A percentile compares a stretch with the other conserved stretches of the same genome.
Conservation (phyloP, 1,284 basidiomycete species). For the Pulveroboletus sp. region DNA sequence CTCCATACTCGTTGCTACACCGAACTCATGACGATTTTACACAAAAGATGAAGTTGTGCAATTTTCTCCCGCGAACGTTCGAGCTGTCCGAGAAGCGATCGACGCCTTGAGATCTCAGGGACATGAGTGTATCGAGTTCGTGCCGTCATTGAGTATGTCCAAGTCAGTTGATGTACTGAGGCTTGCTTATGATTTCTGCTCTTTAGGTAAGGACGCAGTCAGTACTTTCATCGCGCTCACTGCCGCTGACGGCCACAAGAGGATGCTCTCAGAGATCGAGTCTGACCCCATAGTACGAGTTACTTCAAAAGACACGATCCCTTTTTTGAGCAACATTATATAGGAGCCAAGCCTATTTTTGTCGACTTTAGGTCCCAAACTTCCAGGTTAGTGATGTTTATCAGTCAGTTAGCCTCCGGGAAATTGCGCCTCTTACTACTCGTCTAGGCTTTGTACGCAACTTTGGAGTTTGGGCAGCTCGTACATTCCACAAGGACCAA, state of each 20-base stretch:
- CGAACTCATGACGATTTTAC: background rate
- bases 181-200: background rate
- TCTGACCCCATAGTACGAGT: slow-evolving; percentile 63
- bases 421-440: background rate
- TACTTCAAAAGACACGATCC: background rate
- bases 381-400: slow-evolving; percentile 56
- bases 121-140: slow-evolving; percentile 77
- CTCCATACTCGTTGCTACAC: background rate
- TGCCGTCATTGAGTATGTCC: slow-evolving; percentile 49
- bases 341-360: slow-evolving; percentile 61
- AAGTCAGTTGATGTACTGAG: background rate
- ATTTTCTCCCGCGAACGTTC: slow-evolving; percentile 75
- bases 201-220: slow-evolving; percentile 51
- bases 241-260: slow-evolving; percentile 78
- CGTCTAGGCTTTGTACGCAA: slow-evolving; percentile 51
- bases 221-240: slow-evolving; percentile 69
- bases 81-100: slow-evolving; percentile 80
- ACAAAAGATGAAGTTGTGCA: slow-evolving; percentile 65
- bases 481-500: slow-evolving; percentile 54
- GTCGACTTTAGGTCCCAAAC: slow-evolving; percentile 57
- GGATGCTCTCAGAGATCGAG: slow-evolving; percentile 64
- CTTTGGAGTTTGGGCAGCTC: slow-evolving; percentile 49
- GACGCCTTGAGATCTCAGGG: slow-evolving; percentile 66
- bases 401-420: background rate
- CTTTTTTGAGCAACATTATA: background rate